phyloP scores from a whole-genome alignment of 169 alveolate species.

The Plasmodium adleri region DNA sequence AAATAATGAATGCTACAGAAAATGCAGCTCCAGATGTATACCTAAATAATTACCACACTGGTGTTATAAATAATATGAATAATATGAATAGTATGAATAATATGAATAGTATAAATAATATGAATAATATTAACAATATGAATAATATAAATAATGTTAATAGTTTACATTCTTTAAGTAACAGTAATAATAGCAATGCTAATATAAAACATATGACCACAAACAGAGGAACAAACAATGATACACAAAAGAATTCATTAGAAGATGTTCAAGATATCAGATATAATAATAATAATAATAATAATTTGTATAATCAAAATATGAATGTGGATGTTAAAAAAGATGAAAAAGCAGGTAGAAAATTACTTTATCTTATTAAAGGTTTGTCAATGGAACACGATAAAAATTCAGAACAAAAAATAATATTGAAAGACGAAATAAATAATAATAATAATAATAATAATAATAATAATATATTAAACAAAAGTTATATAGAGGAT shows the following conservation, averaged over 20 bases:
- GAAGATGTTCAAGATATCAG: neutral
- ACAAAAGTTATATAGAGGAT: too few relatives aligned
- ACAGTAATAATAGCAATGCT: neutral
- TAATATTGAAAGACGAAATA: neutral
- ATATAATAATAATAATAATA: neutral
- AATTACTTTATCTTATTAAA: slow-evolving; percentile 36
- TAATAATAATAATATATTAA: neutral
- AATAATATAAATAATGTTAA: too few relatives aligned
- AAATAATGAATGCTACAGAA: neutral
- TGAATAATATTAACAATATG: too few relatives aligned
- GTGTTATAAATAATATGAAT: too few relatives aligned
- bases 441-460: neutral
- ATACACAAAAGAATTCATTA: neutral
- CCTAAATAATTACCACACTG: neutral
- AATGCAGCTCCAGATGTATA: neutral
- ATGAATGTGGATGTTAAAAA: neutral
- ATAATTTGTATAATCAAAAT: neutral
- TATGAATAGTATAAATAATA: too few relatives aligned
- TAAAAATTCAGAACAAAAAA: neutral
- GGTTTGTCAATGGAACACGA: slow-evolving; percentile 16
- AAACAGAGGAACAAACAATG: neutral
- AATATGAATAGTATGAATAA: too few relatives aligned
- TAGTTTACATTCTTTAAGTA: too few relatives aligned
- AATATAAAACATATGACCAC: neutral
- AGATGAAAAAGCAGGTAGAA: slow-evolving; percentile 41